These are phyloP conservation scores for Colletotrichum musae DNA, from an alignment of 2,329 filamentous ascomycete genomes.

Conservation along the genomic window DNA sequence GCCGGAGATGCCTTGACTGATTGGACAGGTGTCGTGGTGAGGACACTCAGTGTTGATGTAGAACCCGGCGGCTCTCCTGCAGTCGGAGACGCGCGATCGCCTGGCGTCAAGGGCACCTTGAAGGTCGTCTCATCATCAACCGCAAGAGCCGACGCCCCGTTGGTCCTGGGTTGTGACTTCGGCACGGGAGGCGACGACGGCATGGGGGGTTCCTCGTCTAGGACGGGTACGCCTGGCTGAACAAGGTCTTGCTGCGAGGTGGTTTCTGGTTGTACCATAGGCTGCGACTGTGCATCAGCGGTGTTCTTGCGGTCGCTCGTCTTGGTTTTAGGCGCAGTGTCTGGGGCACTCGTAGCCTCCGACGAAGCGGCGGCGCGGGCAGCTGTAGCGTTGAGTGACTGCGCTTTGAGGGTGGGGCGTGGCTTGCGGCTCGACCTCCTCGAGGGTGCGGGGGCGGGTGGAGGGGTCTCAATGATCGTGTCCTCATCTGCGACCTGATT, in stretches of 20 bases:
- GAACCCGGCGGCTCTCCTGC: conserved; percentile 39
- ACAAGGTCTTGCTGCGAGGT: no score
- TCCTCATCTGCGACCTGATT: neutral
- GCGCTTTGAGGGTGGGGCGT: conserved; percentile 30
- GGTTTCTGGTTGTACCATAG: neutral
- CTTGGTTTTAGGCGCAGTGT: no score
- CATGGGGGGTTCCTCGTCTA: conserved; percentile 8
- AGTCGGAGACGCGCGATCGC: neutral
- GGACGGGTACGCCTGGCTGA: neutral
- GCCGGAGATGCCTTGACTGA: conserved; percentile 55
- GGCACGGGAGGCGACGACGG: conserved; percentile 35
- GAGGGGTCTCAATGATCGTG: neutral
- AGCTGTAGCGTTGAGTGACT: neutral
- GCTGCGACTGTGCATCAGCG: neutral
- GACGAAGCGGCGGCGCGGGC: neutral
- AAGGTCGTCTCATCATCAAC: neutral
- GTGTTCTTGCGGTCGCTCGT: neutral
- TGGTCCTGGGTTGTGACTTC: neutral
- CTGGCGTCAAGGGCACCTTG: neutral
- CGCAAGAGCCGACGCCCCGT: neutral
- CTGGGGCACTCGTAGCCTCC: neutral
- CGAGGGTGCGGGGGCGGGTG: conserved; percentile 16
- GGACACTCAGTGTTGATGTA: conserved; percentile 57
- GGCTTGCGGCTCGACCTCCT: conserved; percentile 34
- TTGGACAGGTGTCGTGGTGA: conserved; percentile 56